phyloP scores from a whole-genome alignment of 1,284 basidiomycete species.

The Phellopilus nigrolimitatus region DNA sequence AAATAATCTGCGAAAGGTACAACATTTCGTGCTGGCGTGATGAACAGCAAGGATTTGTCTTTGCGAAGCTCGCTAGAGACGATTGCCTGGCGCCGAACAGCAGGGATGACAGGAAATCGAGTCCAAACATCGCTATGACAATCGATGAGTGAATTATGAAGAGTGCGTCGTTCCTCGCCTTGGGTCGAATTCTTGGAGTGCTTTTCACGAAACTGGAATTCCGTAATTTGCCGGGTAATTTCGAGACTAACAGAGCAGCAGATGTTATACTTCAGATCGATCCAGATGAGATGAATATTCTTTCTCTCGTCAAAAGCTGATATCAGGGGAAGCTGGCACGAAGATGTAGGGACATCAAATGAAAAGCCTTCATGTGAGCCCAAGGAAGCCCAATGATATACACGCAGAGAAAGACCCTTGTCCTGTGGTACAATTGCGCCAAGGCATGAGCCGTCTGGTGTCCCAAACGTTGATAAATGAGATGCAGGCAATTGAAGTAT shows the following conservation, averaged over 20 bases:
- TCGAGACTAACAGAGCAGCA: slow-evolving; percentile 42
- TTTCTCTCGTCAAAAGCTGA: slow-evolving; percentile 43
- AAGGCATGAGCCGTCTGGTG: slow-evolving; percentile 52
- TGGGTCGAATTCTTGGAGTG: slow-evolving; percentile 23
- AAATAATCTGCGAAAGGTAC: slow-evolving; percentile 36
- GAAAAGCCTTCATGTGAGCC: slow-evolving; percentile 44
- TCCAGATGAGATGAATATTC: slow-evolving; percentile 38
- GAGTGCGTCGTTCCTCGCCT: slow-evolving; percentile 24
- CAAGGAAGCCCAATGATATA: slow-evolving; percentile 54
- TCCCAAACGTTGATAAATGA: slow-evolving; percentile 36
- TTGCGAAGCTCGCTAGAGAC: slow-evolving; percentile 29
- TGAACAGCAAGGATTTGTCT: slow-evolving; percentile 36
- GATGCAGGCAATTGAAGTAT: slow-evolving; percentile 34
- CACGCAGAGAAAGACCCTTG: slow-evolving; percentile 27
- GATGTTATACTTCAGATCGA: slow-evolving; percentile 30
- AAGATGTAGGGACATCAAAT: slow-evolving; percentile 30
- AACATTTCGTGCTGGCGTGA: slow-evolving; percentile 28
- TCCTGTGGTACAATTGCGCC: slow-evolving; percentile 30
- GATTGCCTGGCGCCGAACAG: slow-evolving; percentile 45
- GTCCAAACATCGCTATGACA: slow-evolving; percentile 60
- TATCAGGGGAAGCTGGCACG: slow-evolving; percentile 28
- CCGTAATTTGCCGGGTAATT: slow-evolving; percentile 49
- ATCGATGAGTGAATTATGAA: slow-evolving; percentile 49
- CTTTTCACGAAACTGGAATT: slow-evolving; percentile 47
- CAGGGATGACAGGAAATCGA: slow-evolving; percentile 54